Evolutionary conservation across 1,139 yeast genomes (phyloP).

Genomic region (Zygotorulaspora mrakii): DNA sequence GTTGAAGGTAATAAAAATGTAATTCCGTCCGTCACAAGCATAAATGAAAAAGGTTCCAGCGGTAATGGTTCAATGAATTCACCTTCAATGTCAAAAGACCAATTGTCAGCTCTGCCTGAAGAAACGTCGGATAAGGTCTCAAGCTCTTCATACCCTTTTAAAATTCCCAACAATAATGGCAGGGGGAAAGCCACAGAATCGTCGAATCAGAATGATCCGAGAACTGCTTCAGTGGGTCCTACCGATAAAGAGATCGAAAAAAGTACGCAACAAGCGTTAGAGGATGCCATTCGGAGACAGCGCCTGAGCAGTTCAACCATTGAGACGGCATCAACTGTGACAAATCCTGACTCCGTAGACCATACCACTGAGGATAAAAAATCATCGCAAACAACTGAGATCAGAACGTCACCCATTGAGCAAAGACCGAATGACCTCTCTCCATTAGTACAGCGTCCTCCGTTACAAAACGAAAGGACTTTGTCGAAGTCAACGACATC

Average conservation of each 20-base stretch:
- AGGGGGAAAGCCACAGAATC: not conserved
- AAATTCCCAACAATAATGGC: no score
- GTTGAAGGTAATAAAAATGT: no score
- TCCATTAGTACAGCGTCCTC: constrained; percentile 1
- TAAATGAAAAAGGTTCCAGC: not conserved
- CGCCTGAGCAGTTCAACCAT: not conserved
- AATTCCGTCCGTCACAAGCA: not conserved
- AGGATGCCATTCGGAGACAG: not conserved
- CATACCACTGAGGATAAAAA: constrained; percentile 1
- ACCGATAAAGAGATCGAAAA: constrained; percentile 1
- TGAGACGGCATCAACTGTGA: not conserved
- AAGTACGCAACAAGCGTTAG: not conserved
- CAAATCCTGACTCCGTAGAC: not conserved
- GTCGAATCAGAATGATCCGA: no score
- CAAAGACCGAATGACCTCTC: not conserved
- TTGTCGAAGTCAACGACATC: constrained; percentile 3
- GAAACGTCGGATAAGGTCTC: no score
- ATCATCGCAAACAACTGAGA: constrained; percentile 1
- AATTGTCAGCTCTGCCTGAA: no score
- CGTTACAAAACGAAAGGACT: constrained; percentile 1
- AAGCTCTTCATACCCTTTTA: no score
- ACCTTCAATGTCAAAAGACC: not conserved
- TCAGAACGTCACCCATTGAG: not conserved
- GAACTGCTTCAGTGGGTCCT: not conserved
- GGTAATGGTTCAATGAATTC: not conserved